Conservation (phyloP, 2,329 filamentous ascomycete genomes). For the Arthrobotrys entomopaga region DNA sequence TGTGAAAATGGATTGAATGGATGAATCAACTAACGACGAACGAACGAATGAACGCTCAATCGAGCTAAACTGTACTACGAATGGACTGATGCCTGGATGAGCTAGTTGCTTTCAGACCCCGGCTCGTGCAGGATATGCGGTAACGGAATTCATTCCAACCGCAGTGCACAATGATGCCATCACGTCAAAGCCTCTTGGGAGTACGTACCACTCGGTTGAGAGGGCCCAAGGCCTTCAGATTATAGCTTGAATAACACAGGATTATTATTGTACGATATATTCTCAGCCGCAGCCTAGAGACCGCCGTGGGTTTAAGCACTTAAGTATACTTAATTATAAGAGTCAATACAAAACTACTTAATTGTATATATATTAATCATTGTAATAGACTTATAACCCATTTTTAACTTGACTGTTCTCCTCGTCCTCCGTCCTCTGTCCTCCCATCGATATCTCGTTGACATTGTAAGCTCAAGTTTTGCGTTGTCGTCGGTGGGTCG, state of each 20-base stretch:
- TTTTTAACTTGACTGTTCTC: too few relatives aligned
- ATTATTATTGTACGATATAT: background rate
- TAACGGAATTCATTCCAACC: background rate
- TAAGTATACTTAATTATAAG: too few relatives aligned
- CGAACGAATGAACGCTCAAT: background rate
- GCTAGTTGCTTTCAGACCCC: background rate
- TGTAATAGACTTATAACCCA: too few relatives aligned
- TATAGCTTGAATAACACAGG: background rate
- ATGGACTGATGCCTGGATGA: constrained; percentile 3
- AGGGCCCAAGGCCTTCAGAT: background rate
- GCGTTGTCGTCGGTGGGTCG: constrained; percentile 22
- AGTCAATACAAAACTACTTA: too few relatives aligned
- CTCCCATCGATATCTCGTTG: constrained; percentile 53
- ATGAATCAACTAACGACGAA: too few relatives aligned
- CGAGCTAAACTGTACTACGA: background rate
- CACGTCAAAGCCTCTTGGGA: constrained; percentile 8
- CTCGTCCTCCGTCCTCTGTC: background rate
- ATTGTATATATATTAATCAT: too few relatives aligned
- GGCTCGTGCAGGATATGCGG: background rate
- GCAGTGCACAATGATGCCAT: background rate
- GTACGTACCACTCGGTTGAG: constrained; percentile 12
- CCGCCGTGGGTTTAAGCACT: too few relatives aligned
- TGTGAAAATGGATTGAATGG: too few relatives aligned
- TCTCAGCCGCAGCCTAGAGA: constrained; percentile 6
- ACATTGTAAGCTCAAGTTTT: constrained; percentile 19